Conservation (phyloP, 371 early-diverging fungal genomes). For the Mortierella sp. region DNA sequence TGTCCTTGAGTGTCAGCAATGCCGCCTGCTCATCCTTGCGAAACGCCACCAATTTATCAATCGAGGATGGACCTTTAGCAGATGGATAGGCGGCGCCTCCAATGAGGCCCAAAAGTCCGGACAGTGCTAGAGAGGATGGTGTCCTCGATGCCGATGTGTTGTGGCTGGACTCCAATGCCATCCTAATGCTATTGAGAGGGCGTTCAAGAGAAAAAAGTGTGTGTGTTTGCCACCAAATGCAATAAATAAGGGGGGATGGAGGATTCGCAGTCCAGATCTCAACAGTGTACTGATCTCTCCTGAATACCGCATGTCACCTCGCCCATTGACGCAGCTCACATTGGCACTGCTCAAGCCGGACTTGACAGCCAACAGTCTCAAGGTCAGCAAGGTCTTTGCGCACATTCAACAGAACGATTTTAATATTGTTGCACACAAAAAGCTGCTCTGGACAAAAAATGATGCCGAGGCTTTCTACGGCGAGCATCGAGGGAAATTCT, state of each 20-base stretch:
- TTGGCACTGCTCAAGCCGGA: slow-evolving; percentile 85
- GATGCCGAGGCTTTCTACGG: slow-evolving; percentile 75
- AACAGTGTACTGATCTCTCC: slow-evolving; percentile 1
- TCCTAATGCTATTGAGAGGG: slow-evolving; percentile 7
- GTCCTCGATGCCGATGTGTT: background rate
- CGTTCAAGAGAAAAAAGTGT: background rate
- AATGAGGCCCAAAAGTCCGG: slow-evolving; percentile 27
- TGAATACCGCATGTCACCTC: slow-evolving; percentile 34
- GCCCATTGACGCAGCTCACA: slow-evolving; percentile 63
- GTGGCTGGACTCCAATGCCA: slow-evolving; percentile 18
- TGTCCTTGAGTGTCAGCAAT: slow-evolving; percentile 14
- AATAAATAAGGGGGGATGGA: too few relatives aligned
- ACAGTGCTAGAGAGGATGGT: slow-evolving; percentile 4
- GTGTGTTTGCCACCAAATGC: background rate
- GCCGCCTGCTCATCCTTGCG: slow-evolving; percentile 16
- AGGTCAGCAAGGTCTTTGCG: slow-evolving; percentile 36
- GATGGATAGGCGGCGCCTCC: background rate
- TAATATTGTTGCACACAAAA: slow-evolving; percentile 58
- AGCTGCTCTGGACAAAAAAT: slow-evolving; percentile 68
- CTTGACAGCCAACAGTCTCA: slow-evolving; percentile 69
- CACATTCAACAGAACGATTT: slow-evolving; percentile 61
- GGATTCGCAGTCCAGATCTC: too few relatives aligned
- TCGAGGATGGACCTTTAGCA: slow-evolving; percentile 2
- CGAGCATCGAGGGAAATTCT: slow-evolving; percentile 75
- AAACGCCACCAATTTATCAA: slow-evolving; percentile 48